These are phyloP conservation scores for Globisporangium cystogenes DNA, from an alignment of 352 stramenopile genomes.

Conservation along the genomic window DNA sequence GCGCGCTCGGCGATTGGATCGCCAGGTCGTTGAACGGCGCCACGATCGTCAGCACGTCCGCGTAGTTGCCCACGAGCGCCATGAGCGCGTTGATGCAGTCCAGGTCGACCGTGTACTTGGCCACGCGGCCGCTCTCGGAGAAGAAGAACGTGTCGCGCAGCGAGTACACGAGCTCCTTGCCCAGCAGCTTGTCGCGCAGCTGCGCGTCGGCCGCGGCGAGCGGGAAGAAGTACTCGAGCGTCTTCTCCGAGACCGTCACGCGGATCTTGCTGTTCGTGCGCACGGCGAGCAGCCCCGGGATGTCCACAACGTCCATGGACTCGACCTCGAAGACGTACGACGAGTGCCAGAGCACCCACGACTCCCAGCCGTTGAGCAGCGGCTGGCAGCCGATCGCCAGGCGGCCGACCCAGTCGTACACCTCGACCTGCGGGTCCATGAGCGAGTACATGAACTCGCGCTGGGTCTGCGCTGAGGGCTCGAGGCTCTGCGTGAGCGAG, in stretches of 20 bases:
- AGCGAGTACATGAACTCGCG: conserved; percentile 34
- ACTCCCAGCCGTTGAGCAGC: conserved; percentile 32
- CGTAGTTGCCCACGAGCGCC: conserved; percentile 23
- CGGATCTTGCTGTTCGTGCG: conserved; percentile 26
- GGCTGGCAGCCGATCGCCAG: conserved; percentile 22
- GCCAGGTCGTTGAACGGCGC: conserved; percentile 30
- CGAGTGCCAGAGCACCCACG: conserved; percentile 34
- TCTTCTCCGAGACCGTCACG: conserved; percentile 29
- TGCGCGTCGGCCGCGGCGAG: conserved; percentile 19
- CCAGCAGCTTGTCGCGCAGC: conserved; percentile 23
- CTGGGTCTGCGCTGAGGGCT: conserved; percentile 23
- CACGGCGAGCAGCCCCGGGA: conserved; percentile 24
- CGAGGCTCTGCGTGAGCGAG: conserved; percentile 9
- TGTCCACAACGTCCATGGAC: conserved; percentile 29
- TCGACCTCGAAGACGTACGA: conserved; percentile 29
- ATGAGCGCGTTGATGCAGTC: conserved; percentile 31
- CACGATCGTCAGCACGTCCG: conserved; percentile 31
- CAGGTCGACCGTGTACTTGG: conserved; percentile 42
- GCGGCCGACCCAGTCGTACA: conserved; percentile 38
- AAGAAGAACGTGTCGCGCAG: conserved; percentile 45
- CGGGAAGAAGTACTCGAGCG: conserved; percentile 36
- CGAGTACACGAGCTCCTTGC: conserved; percentile 32
- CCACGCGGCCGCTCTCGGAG: conserved; percentile 25
- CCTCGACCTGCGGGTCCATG: conserved; percentile 32
- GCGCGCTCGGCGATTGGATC: conserved; percentile 12